Conservation (phyloP, 352 stramenopile genomes). For the Pythium apleroticum region DNA sequence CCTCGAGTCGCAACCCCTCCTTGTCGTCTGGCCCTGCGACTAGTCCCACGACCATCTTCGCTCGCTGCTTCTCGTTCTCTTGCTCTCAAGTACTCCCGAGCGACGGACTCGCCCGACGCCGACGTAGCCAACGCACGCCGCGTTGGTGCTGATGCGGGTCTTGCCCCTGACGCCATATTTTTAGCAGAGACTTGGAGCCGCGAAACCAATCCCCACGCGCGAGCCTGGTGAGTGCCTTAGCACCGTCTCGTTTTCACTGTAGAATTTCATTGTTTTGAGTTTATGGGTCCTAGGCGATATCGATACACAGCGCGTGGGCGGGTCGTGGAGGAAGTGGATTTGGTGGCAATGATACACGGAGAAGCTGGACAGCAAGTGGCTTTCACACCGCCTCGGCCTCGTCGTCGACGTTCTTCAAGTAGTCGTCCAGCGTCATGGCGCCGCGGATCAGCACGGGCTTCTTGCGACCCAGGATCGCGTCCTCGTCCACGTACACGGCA, state of each 20-base stretch:
- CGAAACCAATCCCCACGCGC: conserved; percentile 1
- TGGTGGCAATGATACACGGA: background rate
- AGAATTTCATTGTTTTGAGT: conserved; percentile 7
- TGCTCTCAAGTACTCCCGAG: background rate
- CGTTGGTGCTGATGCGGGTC: background rate
- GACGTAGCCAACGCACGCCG: too few relatives aligned
- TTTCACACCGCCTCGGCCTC: conserved; percentile 49
- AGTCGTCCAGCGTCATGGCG: conserved; percentile 66
- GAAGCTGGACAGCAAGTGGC: background rate
- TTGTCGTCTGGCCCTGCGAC: conserved; percentile 31
- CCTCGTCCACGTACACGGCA: conserved; percentile 94
- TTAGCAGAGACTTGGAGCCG: background rate
- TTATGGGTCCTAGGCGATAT: conserved; percentile 3
- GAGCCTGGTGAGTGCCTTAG: background rate
- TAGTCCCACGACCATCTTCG: conserved; percentile 17
- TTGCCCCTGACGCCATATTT: background rate
- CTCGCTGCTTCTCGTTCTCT: background rate
- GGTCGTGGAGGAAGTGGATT: background rate
- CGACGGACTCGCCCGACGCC: background rate
- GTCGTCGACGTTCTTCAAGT: conserved; percentile 71
- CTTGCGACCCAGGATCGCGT: conserved; percentile 88
- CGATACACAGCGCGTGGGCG: conserved; percentile 6
- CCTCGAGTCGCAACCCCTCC: conserved; percentile 57
- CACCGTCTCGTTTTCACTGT: conserved; percentile 7
- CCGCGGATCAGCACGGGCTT: conserved; percentile 89